Evolutionary conservation across 2,329 filamentous ascomycete genomes (phyloP).

Genomic region (Scedosporium apiospermum): DNA sequence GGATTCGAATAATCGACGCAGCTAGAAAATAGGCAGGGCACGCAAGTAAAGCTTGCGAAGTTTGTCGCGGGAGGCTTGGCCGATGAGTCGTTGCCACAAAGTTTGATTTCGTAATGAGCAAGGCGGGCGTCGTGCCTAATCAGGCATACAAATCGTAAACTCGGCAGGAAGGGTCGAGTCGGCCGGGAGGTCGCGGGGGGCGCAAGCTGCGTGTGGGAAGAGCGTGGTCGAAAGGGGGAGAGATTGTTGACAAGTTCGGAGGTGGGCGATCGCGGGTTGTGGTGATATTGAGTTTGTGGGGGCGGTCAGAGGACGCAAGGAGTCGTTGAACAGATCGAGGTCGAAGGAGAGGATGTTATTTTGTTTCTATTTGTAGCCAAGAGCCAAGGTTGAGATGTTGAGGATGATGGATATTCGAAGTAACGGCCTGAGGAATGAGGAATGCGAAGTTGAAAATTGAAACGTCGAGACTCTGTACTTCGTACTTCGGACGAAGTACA

Average conservation of each 20-base stretch:
- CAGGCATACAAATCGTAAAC: neutral
- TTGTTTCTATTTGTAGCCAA: neutral
- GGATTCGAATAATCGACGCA: neutral
- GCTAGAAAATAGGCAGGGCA: neutral
- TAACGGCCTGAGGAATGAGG: neutral
- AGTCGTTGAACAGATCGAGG: neutral
- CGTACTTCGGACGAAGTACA: no score
- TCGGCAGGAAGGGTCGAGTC: neutral
- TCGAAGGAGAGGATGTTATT: neutral
- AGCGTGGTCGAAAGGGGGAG: neutral
- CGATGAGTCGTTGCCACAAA: neutral
- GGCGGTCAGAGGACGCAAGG: no score
- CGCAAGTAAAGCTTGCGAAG: neutral
- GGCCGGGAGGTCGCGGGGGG: neutral
- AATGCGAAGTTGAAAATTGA: neutral
- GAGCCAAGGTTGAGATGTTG: neutral
- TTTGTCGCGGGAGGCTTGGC: neutral
- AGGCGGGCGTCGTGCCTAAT: neutral
- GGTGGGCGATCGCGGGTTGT: neutral
- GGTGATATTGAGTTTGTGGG: no score
- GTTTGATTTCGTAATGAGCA: neutral
- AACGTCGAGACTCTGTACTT: neutral
- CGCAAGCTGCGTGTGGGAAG: no score
- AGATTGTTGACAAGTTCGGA: neutral
- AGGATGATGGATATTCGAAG: neutral